Conservation (phyloP, 129 eudicot genomes). For the Flaveria ramosissima region DNA sequence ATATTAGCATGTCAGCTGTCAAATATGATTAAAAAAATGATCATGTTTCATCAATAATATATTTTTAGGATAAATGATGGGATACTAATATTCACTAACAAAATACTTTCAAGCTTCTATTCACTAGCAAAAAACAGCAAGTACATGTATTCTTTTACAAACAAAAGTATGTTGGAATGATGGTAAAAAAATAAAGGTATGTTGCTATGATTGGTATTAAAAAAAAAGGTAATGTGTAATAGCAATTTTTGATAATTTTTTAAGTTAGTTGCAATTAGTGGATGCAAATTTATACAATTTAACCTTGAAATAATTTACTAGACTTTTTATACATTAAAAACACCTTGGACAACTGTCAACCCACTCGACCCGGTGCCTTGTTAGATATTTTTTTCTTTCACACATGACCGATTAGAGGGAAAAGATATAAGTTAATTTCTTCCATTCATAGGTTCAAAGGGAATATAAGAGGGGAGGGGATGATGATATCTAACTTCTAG, state of each 20-base stretch:
- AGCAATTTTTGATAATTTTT: too few species aligned
- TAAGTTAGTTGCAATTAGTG: too few species aligned
- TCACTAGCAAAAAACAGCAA: background rate
- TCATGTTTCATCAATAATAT: background rate
- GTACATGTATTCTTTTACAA: background rate
- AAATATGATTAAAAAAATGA: background rate
- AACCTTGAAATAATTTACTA: background rate
- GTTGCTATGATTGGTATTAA: background rate
- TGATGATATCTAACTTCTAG: background rate
- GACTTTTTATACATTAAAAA: background rate
- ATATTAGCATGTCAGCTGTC: background rate
- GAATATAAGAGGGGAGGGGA: background rate
- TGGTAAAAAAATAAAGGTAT: background rate
- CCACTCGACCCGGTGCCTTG: background rate
- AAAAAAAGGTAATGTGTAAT: background rate
- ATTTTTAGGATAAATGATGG: background rate
- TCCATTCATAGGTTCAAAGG: background rate
- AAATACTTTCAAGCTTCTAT: background rate
- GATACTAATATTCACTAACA: background rate
- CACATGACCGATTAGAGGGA: too few species aligned
- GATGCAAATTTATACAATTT: background rate
- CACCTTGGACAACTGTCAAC: background rate
- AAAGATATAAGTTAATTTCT: background rate
- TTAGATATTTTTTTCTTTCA: background rate
- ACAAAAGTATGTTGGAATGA: background rate